phyloP scores from a whole-genome alignment of 148 eudicot species.

The Rhododendron ferrugineum region DNA sequence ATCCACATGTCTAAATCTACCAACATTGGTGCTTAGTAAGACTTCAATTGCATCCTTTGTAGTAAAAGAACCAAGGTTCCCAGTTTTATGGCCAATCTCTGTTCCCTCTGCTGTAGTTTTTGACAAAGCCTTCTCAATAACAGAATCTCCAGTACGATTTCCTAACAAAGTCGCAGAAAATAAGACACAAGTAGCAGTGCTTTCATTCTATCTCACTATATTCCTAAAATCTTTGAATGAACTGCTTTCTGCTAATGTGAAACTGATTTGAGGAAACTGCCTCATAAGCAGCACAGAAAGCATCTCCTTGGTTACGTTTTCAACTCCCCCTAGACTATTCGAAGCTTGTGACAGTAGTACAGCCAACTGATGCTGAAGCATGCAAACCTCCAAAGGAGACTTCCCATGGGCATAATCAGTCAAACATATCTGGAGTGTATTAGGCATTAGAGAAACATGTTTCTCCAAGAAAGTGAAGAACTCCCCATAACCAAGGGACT shows the following conservation, averaged over 20 bases:
- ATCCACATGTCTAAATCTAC: slow-evolving; percentile 64
- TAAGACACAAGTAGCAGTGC: slow-evolving; percentile 40
- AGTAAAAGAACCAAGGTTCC: slow-evolving; percentile 30
- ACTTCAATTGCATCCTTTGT: slow-evolving; percentile 60
- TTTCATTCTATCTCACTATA: slow-evolving; percentile 27
- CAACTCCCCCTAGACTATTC: slow-evolving; percentile 46
- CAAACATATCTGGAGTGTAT: slow-evolving; percentile 38
- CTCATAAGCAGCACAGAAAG: slow-evolving; percentile 49
- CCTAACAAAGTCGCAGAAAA: slow-evolving; percentile 67
- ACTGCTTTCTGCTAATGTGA: slow-evolving; percentile 35
- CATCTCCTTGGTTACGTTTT: slow-evolving; percentile 39
- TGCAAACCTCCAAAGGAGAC: slow-evolving; percentile 49
- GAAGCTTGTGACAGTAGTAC: slow-evolving; percentile 69
- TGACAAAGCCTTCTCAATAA: slow-evolving; percentile 18
- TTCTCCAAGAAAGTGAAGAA: slow-evolving; percentile 47
- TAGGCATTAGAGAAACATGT: slow-evolving; percentile 42
- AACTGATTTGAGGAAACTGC: slow-evolving; percentile 69
- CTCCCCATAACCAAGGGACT: slow-evolving; percentile 79
- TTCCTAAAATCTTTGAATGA: slow-evolving; percentile 24
- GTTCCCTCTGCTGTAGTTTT: slow-evolving; percentile 14
- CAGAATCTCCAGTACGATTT: slow-evolving; percentile 18
- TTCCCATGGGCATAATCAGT: slow-evolving; percentile 26
- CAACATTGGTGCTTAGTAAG: slow-evolving; percentile 69
- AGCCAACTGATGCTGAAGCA: slow-evolving; percentile 57
- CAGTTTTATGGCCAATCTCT: slow-evolving; percentile 18